phyloP scores from a whole-genome alignment of 1,139 yeast genomes.

The Blastobotrys arbuscula region DNA sequence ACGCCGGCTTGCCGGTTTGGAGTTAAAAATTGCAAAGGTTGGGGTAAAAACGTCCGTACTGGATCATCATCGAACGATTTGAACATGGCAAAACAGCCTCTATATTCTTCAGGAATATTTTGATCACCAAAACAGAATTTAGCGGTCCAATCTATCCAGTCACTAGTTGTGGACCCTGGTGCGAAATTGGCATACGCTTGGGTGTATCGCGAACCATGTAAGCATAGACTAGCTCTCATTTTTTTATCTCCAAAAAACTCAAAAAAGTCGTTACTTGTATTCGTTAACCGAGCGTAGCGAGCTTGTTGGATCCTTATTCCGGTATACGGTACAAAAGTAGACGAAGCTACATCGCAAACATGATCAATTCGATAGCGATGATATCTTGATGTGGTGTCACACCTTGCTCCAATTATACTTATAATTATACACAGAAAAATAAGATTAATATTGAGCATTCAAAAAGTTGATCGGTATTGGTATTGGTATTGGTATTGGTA shows the following conservation, averaged over 20 bases:
- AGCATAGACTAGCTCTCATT: conserved; percentile 19
- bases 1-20: conserved; percentile 28
- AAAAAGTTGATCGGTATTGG: neutral
- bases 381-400: conserved; percentile 17
- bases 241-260: neutral
- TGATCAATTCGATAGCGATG: conserved; percentile 19
- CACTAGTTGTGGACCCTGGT: neutral
- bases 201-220: conserved; percentile 19
- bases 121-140: conserved; percentile 17
- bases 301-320: conserved; percentile 23
- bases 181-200: conserved; percentile 11
- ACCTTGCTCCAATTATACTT: too few relatives aligned
- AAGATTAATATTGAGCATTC: too few relatives aligned
- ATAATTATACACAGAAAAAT: too few relatives aligned
- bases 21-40: conserved; percentile 4
- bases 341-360: conserved; percentile 23
- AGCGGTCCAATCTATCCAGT: conserved; percentile 21
- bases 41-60: neutral
- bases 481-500: neutral
- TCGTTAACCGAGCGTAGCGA: neutral
- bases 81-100: conserved; percentile 23
- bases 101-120: conserved; percentile 7
- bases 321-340: conserved; percentile 24
- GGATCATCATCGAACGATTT: conserved; percentile 13
- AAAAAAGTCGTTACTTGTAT: neutral